Base-by-base conservation (phyloP, 2,329 filamentous ascomycete genomes). In the Fusarium sp. region DNA sequence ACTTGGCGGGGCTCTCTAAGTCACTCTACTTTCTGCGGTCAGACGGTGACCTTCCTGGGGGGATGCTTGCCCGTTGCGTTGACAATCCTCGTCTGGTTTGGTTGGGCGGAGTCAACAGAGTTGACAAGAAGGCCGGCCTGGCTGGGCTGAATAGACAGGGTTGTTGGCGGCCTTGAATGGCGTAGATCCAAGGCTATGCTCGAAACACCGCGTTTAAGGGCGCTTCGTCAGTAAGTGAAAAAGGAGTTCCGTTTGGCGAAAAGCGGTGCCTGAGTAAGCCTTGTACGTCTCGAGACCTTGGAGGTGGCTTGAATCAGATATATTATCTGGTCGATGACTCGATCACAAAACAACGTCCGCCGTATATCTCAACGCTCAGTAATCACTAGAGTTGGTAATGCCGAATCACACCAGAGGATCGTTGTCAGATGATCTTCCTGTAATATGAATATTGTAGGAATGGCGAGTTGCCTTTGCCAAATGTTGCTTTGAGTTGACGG, bases 1-100 rank as follows among this genome's bases (percentile, higher is more conserved):
- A 71, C 39, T 63, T 58, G 39, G 76, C 74, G 75, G 75, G 75
- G 75, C 65, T 61, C 66, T 65, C 31, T 25, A 66, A 73, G 74
- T 76, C 71, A 72, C 72, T 75, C 69, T 77, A 76, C 75, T 74
- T 71, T 71, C 71, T 75, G 75, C 71, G 66, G 75, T 76, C 75
- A 77, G 75, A 77, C 72, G 69, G 73, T 64, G 58, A 72, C 70
- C 25, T 74, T 58, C 67, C 71, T 75, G 71, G 69, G 64, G 66
- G 71, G 56, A 69, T 73, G 70, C 66, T 73, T 76, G 73, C 66
- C 67, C 67, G 71, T 69, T 63, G 69, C 55, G 61, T 68, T 69
- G 54, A 72, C 35, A 69, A 60, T 70, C 65, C 71, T 74, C 68
- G 69, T 73, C 67, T 69, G 66, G 72, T 67, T 72, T 72, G 65